A percentile compares a stretch with the other conserved stretches of the same genome.
Evolutionary conservation across 805 yeast genomes (phyloP).

Genomic region (Saturnispora dispora): DNA sequence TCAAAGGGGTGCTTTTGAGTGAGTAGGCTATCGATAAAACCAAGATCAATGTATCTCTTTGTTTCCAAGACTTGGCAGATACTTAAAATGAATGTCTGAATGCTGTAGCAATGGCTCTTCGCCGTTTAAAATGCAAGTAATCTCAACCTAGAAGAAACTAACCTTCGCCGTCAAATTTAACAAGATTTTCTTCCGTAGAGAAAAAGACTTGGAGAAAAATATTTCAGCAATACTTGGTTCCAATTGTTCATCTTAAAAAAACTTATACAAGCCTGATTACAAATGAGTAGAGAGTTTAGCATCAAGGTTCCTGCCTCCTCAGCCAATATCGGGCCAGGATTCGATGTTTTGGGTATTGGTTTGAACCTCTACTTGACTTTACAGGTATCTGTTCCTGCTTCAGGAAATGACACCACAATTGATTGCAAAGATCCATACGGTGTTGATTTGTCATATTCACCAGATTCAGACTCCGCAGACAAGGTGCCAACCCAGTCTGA

Average conservation of each 20-base stretch:
- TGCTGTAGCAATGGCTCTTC: background rate
- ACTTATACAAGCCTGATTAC: background rate
- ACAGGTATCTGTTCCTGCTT: conserved; percentile 46
- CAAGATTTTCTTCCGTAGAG: background rate
- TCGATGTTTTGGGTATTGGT: conserved; percentile 93
- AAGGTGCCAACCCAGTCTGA: conserved; percentile 69
- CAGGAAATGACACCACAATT: conserved; percentile 29
- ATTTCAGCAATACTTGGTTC: background rate
- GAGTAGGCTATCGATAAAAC: background rate
- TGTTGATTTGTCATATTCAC: conserved; percentile 55
- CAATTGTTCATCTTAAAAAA: background rate
- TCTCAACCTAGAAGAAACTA: background rate
- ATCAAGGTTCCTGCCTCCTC: conserved; percentile 91
- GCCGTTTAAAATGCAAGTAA: background rate
- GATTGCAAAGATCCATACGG: conserved; percentile 55
- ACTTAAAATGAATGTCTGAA: background rate
- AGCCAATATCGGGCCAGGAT: conserved; percentile 98
- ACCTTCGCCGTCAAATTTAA: background rate
- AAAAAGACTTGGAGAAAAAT: background rate
- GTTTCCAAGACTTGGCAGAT: background rate
- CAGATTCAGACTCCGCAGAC: conserved; percentile 38
- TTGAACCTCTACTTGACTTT: conserved; percentile 65
- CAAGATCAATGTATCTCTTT: background rate
- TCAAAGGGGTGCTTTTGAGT: background rate
- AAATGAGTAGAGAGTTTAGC: conserved; percentile 43